These are phyloP conservation scores for Halteria grandinella DNA, from an alignment of 73 alveolate genomes.

Conservation along the genomic window DNA sequence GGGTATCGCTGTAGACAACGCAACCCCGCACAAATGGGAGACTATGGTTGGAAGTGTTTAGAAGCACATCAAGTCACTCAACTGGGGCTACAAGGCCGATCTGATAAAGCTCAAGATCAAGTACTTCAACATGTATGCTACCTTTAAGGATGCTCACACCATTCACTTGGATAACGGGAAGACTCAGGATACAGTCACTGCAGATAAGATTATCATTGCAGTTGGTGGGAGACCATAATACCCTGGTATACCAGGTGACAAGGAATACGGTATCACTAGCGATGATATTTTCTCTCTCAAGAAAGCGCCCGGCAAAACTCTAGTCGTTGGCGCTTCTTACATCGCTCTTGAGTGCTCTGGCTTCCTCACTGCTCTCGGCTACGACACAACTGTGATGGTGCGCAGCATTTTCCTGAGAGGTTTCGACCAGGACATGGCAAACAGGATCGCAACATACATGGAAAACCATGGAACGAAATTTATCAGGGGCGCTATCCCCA, in stretches of 20 bases:
- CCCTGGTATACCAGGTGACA: conserved; percentile 77
- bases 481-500: conserved; percentile 86
- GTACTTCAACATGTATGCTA: conserved; percentile 94
- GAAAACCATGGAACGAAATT: conserved; percentile 89
- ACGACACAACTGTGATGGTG: conserved; percentile 95
- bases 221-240: conserved; percentile 94
- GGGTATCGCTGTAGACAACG: conserved; percentile 75
- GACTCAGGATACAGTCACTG: conserved; percentile 84
- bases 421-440: conserved; percentile 97
- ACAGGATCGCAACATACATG: conserved; percentile 89
- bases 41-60: conserved; percentile 87
- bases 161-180: conserved; percentile 83
- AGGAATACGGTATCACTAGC: conserved; percentile 86
- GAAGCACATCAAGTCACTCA: conserved; percentile 85
- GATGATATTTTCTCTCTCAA: conserved; percentile 96
- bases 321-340: conserved; percentile 99
- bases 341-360: conserved; percentile 99
- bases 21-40: conserved; percentile 87
- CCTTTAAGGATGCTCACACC: conserved; percentile 93
- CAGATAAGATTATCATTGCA: conserved; percentile 85
- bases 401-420: conserved; percentile 97
- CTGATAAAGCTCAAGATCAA: conserved; percentile 79
- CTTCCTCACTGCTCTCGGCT: conserved; percentile 92
- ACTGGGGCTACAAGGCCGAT: conserved; percentile 92
- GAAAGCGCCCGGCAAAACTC: conserved; percentile 96